Base-by-base conservation (phyloP, 2,329 filamentous ascomycete species). In the Cytospora leucostoma region DNA sequence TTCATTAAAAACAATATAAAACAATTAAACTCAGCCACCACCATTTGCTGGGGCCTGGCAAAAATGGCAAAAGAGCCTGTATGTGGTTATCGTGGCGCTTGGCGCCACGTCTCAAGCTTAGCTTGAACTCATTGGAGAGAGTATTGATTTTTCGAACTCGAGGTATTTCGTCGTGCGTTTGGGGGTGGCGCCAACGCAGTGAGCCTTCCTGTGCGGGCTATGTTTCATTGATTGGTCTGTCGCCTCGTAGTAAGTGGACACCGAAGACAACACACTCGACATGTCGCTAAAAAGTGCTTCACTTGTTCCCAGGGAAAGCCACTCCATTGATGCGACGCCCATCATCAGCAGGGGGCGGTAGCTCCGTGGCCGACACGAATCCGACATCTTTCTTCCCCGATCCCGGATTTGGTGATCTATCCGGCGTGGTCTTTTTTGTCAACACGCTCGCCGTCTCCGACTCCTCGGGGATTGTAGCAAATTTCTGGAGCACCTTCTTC, bases 401-500 rank as follows among this genome's bases (percentile, higher is more conserved):
- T 2, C 27, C 27, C 27, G 27, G 27, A 27, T 27, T 27, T 4
- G 68, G 66, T 6, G 68, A 59, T 47, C 68, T 69, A 11, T 71
- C 69, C 0, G 72, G 72, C 33, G 73, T 75, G 19, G 72, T 74
- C 63, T 71, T 75, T 33, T 68, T 71, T 0, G 73, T 73, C 44
- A 75, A 47, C n/a, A 64, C 19, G 38, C 75, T 74, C 5, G 74
- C 64, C 38, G 74, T 78, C 68, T 82, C 80, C 21, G 82, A 80
- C 73, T 93, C 91, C 71, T 94, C 91, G 0, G 84, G 85, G 35
- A 95, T 96, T 0, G 92, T 92, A 4, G 90, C 85, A 73, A 92
- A 94, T 72, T 92, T 92, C 71, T 89, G 91, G 13, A 96, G 80
- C 0, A 96, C 92, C 70, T 93, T 89, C 74, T 96, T 96, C 62